phyloP scores from a whole-genome alignment of 2,329 filamentous ascomycete species.

The Xylariaceae sp. region DNA sequence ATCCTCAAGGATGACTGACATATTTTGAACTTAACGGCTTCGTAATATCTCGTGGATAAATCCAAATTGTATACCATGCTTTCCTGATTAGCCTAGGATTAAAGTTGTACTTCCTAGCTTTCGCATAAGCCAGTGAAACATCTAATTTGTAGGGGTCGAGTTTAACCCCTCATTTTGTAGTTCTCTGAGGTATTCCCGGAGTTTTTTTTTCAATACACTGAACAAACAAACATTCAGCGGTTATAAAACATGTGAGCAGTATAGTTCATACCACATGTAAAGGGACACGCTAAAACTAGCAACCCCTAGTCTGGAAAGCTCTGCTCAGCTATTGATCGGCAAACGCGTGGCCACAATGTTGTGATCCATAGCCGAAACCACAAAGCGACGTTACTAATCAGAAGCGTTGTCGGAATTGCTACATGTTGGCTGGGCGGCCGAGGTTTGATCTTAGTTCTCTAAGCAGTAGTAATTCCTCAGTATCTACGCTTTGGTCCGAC shows the following conservation, averaged over 20 bases:
- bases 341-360: too few relatives aligned
- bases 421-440: too few relatives aligned
- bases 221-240: conserved; percentile 1
- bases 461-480: too few relatives aligned
- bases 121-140: not conserved
- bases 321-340: too few relatives aligned
- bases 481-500: too few relatives aligned
- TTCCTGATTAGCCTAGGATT: not conserved
- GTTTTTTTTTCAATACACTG: not conserved
- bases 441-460: too few relatives aligned
- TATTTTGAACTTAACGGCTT: conserved; percentile 3
- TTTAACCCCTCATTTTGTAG: not conserved
- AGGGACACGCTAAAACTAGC: too few relatives aligned
- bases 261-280: not conserved
- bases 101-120: not conserved
- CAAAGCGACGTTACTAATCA: too few relatives aligned
- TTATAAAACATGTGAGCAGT: conserved; percentile 6
- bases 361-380: too few relatives aligned
- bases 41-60: not conserved
- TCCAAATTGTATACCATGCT: not conserved
- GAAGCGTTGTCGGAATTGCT: too few relatives aligned
- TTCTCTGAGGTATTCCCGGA: not conserved
- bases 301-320: too few relatives aligned
- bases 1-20: conserved; percentile 2
- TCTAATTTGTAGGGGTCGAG: not conserved